Base-by-base conservation (phyloP, 2,329 filamentous ascomycete species). In the Lachnellula arida region DNA sequence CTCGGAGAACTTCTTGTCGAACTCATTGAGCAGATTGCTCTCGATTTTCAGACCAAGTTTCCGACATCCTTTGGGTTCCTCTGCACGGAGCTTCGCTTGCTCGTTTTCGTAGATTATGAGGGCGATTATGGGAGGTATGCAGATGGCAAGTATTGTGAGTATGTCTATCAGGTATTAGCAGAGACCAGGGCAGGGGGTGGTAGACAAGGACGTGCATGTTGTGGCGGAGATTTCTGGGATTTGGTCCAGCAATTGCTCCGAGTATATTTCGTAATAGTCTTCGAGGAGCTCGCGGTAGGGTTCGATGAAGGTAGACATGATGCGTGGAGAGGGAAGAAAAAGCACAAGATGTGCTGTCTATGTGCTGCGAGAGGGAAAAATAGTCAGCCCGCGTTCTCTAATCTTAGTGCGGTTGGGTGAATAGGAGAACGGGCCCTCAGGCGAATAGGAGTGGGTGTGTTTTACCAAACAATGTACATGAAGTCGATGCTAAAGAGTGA, bases 1-100 rank as follows among this genome's bases (percentile, higher is more conserved):
- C 22, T 71, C 60, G 48, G 66, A 73, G 65, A 80, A 82, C 52
- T 75, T 76, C 11, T 74, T 72, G 46, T 81, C 73, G 61, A 77
- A 81, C 66, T 85, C 80, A 65, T 86, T 82, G 28, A 70, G 64
- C 3, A 85, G 70, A 61, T 85, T 82, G 63, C 76, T 81, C 48
- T 71, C 62, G 4, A 64, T 73, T 60, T 70, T 70, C 40, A 82
- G 66, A 15, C 80, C 80, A 12, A 84, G 65, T 63, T 75, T 80
- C 51, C 74, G 72, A 63, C 81, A 84, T 54, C 81, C 81, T 56
- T 68, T 70, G 0, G 75, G 76, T n/a, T 72, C 55, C 34, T 70
- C 65, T 5, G 68, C 65, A 5, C 59, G 57, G n/a, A 66, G 57
- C 49, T 64, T 61, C 8, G 67, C 63, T 44, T 67, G 61, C 50